Base-by-base conservation (phyloP, 306 rosid species). In the Citrullus colocynthis region DNA sequence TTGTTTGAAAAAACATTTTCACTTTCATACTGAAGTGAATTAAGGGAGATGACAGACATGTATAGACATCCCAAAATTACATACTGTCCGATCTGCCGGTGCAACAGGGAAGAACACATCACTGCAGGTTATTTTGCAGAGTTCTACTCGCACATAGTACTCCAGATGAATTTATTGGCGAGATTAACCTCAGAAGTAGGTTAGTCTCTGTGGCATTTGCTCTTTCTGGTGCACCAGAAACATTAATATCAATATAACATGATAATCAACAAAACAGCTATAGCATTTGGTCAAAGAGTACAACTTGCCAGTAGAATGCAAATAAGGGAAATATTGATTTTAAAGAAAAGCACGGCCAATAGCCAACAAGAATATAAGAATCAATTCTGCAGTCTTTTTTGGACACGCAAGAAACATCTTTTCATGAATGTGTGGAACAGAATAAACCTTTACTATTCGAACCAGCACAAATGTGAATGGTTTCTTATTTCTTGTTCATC, bases 21-120 rank as follows among this genome's bases (percentile, higher is more conserved):
- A 67, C 81, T 89, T 85, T 80, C 79, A 74, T 80, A 20, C 51
- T 80, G 82, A 51, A 78, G 85, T 62, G 86, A 81, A 86, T 86
- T 78, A 77, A 87, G 81, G 84, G 89, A 81, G 84, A 80, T 77
- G 67, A 81, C 81, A 66, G 84, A 86, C 75, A 81, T 64, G 81
- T 54, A 86, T 78, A 85, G 87, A 85, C 61, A 83, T 69, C 93
- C 97, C 78, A 88, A 84, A 73, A 90, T 77, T 86, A 89, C 82
- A 80, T 79, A 89, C 78, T 81, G 84, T 87, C 90, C 86, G 81
- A 89, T 86, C 81, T 82, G 81, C 82, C 84, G 59, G 48, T 79
- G 88, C 88, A 86, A 82, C 76, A 77, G 85, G 77, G 61, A 78
- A 64, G 83, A 85, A 75, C 81, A 89, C 97, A 95, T 95, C 86